Percentiles rank a stretch among this genome's conserved stretches.
Conservation (phyloP, 1,284 basidiomycete genomes). For the Hemileia vastatrix region DNA sequence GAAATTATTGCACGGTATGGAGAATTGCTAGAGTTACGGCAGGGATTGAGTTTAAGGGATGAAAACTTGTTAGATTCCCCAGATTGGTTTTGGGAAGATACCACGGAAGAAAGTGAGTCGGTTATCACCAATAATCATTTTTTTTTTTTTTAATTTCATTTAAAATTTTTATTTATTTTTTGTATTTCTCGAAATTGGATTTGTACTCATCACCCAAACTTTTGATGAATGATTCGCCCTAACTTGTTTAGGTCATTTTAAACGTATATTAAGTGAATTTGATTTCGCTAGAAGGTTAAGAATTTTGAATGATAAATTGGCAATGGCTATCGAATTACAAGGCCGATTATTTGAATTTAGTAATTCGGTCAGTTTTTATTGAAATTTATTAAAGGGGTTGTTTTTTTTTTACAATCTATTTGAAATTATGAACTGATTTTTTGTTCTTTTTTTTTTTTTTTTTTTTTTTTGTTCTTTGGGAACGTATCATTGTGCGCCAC, state of each 20-base stretch:
- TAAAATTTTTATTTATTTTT: not conserved
- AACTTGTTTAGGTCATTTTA: constrained; percentile 10
- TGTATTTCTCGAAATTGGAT: not conserved
- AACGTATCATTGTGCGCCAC: not conserved
- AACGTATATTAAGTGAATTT: constrained; percentile 14
- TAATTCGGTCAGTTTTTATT: constrained; percentile 12
- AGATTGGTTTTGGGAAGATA: constrained; percentile 23
- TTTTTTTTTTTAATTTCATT: too few relatives aligned
- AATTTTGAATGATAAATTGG: constrained; percentile 18
- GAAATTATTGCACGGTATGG: constrained; percentile 17
- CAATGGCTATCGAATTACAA: constrained; percentile 19
- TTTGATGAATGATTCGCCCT: not conserved
- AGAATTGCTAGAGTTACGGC: constrained; percentile 14
- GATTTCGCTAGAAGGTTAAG: constrained; percentile 16
- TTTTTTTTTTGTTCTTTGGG: not conserved
- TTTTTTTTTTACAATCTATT: not conserved
- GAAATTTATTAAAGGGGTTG: not conserved
- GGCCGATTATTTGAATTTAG: constrained; percentile 18
- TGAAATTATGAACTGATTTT: too few relatives aligned
- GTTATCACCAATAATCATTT: not conserved
- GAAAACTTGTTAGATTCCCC: constrained; percentile 18
- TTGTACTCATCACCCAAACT: not conserved
- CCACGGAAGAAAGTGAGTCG: constrained; percentile 14
- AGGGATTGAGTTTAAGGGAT: constrained; percentile 16
- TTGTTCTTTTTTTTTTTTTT: too few relatives aligned